Conservation (phyloP, 2,329 filamentous ascomycete species). For the Neoarthrinium moseri region DNA sequence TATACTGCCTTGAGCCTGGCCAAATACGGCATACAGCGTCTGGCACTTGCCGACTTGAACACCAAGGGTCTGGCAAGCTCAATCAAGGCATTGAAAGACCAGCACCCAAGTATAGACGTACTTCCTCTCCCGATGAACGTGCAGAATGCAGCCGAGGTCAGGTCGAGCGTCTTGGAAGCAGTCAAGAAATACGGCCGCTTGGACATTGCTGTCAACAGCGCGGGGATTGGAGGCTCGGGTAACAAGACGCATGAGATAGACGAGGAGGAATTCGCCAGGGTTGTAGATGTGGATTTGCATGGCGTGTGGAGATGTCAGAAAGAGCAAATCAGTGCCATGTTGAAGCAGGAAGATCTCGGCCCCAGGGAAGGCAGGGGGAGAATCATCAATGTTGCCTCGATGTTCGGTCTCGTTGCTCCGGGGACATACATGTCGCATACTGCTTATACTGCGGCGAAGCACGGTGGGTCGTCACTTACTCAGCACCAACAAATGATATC, state of each 20-base stretch:
- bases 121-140: conserved; percentile 45
- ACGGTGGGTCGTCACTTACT: conserved; percentile 31
- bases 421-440: conserved; percentile 34
- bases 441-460: conserved; percentile 52
- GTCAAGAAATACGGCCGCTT: conserved; percentile 49
- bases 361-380: conserved; percentile 41
- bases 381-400: conserved; percentile 55
- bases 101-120: conserved; percentile 39
- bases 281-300: conserved; percentile 52
- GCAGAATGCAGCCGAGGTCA: conserved; percentile 38
- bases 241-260: conserved; percentile 42
- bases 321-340: conserved; percentile 50
- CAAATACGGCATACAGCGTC: conserved; percentile 42
- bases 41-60: conserved; percentile 47
- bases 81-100: conserved; percentile 29
- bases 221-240: conserved; percentile 45
- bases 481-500: background rate
- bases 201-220: conserved; percentile 56
- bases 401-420: conserved; percentile 47
- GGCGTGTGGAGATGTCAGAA: conserved; percentile 58
- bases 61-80: conserved; percentile 28
- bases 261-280: conserved; percentile 46
- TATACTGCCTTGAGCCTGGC: conserved; percentile 45
- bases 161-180: conserved; percentile 38
- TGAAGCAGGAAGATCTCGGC: conserved; percentile 45